phyloP scores from a whole-genome alignment of 1,284 basidiomycete genomes.

The Leccinum griseonigrum region DNA sequence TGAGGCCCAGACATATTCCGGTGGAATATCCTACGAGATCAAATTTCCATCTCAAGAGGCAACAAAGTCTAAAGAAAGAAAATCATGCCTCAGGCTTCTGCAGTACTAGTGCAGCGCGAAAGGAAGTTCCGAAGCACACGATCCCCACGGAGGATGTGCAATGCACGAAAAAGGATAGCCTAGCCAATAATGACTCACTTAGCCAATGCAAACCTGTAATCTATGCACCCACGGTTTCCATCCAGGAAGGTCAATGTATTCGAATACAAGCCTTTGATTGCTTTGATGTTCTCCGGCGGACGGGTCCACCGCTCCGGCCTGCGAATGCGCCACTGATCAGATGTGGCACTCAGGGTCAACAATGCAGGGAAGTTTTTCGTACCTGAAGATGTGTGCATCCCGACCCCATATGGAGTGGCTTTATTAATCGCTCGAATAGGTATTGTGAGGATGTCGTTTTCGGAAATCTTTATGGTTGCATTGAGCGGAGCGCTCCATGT shows the following conservation, averaged over 20 bases:
- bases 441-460: constrained; percentile 59
- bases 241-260: constrained; percentile 66
- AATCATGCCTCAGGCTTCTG: constrained; percentile 12
- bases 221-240: constrained; percentile 66
- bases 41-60: constrained; percentile 3
- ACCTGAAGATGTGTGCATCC: constrained; percentile 65
- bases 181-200: constrained; percentile 48
- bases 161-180: background rate
- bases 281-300: constrained; percentile 38
- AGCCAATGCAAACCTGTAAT: constrained; percentile 66
- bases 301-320: constrained; percentile 62
- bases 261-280: constrained; percentile 60
- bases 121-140: background rate
- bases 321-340: constrained; percentile 24
- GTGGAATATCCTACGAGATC: background rate
- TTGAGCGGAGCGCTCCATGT: constrained; percentile 33
- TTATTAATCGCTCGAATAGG: constrained; percentile 68
- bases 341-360: constrained; percentile 19
- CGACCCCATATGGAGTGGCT: constrained; percentile 60
- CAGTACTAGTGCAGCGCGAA: background rate
- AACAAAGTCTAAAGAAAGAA: constrained; percentile 22
- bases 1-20: background rate
- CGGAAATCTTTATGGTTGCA: constrained; percentile 42
- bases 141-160: background rate
- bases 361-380: constrained; percentile 18